phyloP scores from a whole-genome alignment of 495 filamentous ascomycete species.

The Mycothermus thermophilus region DNA sequence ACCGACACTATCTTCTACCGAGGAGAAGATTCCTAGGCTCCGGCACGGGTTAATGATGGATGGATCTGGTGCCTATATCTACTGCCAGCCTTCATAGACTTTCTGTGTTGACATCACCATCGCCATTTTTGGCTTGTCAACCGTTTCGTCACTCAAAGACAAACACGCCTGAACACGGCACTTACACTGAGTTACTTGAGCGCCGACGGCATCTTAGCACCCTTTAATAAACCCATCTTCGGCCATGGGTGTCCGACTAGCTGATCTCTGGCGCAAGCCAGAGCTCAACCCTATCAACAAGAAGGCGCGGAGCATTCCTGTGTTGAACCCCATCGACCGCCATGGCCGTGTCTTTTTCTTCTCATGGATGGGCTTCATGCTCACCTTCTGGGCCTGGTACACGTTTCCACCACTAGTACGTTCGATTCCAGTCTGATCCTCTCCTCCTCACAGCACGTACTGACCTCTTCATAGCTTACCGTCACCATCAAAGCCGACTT shows the following conservation, averaged over 20 bases:
- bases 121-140: no score
- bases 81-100: no score
- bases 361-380: constrained; percentile 90
- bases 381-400: constrained; percentile 90
- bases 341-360: constrained; percentile 92
- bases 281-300: constrained; percentile 61
- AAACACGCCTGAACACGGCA: no score
- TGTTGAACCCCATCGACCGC: constrained; percentile 63
- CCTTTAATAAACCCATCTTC: no score
- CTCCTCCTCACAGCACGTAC: background rate
- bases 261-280: constrained; percentile 48
- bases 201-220: background rate
- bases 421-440: background rate
- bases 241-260: no score
- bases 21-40: no score
- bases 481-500: constrained; percentile 69
- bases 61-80: no score
- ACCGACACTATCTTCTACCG: no score
- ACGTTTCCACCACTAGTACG: constrained; percentile 72
- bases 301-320: constrained; percentile 68
- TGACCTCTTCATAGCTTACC: constrained; percentile 39
- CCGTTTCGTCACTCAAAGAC: no score
- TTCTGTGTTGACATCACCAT: no score
- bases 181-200: background rate
- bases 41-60: no score